These are phyloP conservation scores for Neopestalotiopsis rosae DNA, from an alignment of 2,329 filamentous ascomycete genomes.

Conservation along the genomic window DNA sequence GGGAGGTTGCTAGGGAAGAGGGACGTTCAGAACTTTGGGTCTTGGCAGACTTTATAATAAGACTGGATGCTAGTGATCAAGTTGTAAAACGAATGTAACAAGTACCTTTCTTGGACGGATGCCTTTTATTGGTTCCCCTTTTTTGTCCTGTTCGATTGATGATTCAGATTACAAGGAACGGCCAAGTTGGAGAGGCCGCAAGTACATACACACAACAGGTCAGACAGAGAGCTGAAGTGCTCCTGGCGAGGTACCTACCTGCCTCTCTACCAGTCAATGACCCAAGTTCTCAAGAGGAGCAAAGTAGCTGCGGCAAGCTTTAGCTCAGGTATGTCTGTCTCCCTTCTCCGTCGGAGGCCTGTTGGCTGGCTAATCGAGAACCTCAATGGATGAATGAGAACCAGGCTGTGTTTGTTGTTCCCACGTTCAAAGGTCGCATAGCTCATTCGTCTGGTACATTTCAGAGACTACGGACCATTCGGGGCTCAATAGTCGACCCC, in stretches of 20 bases:
- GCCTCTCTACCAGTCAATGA: background rate
- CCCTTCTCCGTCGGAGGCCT: background rate
- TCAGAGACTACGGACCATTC: background rate
- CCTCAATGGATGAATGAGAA: background rate
- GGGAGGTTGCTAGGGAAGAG: background rate
- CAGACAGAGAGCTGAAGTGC: background rate
- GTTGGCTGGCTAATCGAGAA: background rate
- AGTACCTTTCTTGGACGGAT: background rate
- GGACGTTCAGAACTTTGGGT: background rate
- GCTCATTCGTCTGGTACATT: background rate
- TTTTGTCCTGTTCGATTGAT: background rate
- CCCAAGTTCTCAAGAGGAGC: background rate
- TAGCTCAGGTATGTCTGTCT: background rate
- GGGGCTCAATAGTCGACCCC: background rate
- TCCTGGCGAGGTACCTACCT: background rate
- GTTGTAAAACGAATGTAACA: too few relatives aligned
- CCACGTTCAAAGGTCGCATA: background rate
- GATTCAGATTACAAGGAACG: background rate
- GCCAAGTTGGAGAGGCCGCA: background rate
- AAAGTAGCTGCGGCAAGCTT: background rate
- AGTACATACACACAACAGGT: background rate
- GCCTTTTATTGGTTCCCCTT: background rate
- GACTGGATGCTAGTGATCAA: background rate
- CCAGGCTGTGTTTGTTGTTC: background rate
- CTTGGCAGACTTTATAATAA: constrained; percentile 1